Percentiles rank a stretch among this genome's conserved stretches.
Conservation (phyloP, 768 basidiomycete genomes). For the Suillus spraguei region DNA sequence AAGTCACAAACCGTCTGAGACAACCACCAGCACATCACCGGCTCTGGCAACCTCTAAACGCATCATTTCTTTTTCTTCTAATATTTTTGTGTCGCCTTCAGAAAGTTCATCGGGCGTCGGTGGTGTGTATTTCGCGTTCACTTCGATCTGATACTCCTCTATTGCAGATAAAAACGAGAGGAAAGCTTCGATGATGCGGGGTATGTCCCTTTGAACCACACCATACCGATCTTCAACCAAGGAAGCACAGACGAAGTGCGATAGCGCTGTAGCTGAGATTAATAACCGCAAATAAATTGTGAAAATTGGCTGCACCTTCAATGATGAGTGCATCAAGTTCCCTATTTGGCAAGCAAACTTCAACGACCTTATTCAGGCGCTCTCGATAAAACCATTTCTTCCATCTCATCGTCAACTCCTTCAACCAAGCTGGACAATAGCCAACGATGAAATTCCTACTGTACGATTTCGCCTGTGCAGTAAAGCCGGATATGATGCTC, state of each 20-base stretch:
- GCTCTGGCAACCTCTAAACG: slow-evolving; percentile 57
- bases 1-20: slow-evolving; percentile 58
- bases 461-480: slow-evolving; percentile 4
- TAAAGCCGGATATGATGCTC: slow-evolving; percentile 9
- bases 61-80: slow-evolving; percentile 39
- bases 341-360: slow-evolving; percentile 57
- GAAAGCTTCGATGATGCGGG: slow-evolving; percentile 78
- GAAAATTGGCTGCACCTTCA: slow-evolving; percentile 48
- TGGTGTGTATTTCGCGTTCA: slow-evolving; percentile 44
- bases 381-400: slow-evolving; percentile 60
- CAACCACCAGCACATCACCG: slow-evolving; percentile 50
- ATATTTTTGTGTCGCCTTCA: slow-evolving; percentile 33
- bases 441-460: slow-evolving; percentile 15
- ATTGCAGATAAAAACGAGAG: slow-evolving; percentile 65
- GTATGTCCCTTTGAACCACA: slow-evolving; percentile 83
- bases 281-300: not conserved
- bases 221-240: slow-evolving; percentile 82
- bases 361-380: slow-evolving; percentile 52
- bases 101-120: slow-evolving; percentile 37
- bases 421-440: slow-evolving; percentile 36
- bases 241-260: slow-evolving; percentile 69
- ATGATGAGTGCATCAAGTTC: slow-evolving; percentile 65
- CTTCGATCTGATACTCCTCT: slow-evolving; percentile 62
- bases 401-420: slow-evolving; percentile 26
- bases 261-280: slow-evolving; percentile 51